Conservation (phyloP, 352 stramenopile species). For the Pythium diclinum region DNA sequence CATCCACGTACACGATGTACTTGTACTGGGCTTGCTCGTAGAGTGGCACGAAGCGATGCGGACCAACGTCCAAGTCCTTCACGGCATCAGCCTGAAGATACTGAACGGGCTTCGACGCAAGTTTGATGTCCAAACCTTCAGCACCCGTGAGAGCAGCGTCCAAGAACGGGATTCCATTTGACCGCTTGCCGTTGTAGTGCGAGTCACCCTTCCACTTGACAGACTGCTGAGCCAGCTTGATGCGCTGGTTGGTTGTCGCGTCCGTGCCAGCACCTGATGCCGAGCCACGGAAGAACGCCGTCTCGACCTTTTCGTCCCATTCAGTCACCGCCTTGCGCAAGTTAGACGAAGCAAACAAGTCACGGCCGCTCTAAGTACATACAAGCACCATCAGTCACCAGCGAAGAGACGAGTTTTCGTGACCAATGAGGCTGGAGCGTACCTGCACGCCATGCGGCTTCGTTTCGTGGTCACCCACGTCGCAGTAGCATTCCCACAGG, state of each 20-base stretch:
- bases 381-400: not conserved
- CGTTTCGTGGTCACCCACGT: slow-evolving; percentile 44
- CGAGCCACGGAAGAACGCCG: slow-evolving; percentile 97
- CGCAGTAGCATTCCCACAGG: slow-evolving; percentile 78
- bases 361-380: slow-evolving; percentile 30
- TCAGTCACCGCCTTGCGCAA: slow-evolving; percentile 95
- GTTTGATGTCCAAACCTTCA: slow-evolving; percentile 97
- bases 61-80: slow-evolving; percentile 84
- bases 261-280: slow-evolving; percentile 95
- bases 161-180: slow-evolving; percentile 85
- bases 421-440: slow-evolving; percentile 26
- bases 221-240: slow-evolving; percentile 91
- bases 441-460: slow-evolving; percentile 69
- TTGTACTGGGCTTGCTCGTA: slow-evolving; percentile 98
- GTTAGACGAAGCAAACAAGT: slow-evolving; percentile 97
- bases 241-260: slow-evolving; percentile 95
- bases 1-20: slow-evolving; percentile 97
- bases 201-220: slow-evolving; percentile 92
- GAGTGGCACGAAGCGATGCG: slow-evolving; percentile 96
- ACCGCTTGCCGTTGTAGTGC: slow-evolving; percentile 73
- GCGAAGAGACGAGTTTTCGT: not conserved
- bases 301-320: slow-evolving; percentile 96
- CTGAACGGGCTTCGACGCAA: slow-evolving; percentile 91
- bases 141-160: slow-evolving; percentile 96
- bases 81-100: slow-evolving; percentile 82